Percentiles rank a stretch among this genome's conserved stretches.
These are phyloP conservation scores for Xylariaceae sp. DNA, from an alignment of 2,329 filamentous ascomycete genomes.

Conservation along the genomic window DNA sequence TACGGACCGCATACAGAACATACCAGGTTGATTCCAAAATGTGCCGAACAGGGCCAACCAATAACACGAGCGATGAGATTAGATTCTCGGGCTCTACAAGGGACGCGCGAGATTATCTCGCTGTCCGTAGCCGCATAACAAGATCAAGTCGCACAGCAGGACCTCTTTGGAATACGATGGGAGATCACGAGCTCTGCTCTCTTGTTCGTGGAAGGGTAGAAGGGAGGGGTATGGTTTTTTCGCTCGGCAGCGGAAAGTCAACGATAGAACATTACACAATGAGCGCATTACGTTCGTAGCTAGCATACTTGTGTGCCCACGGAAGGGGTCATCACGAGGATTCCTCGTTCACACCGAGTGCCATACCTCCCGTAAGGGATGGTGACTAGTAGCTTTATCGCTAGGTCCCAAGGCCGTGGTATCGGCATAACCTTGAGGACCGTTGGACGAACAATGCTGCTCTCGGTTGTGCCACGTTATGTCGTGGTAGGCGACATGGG, in stretches of 20 bases:
- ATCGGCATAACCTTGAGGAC: slow-evolving; percentile 25
- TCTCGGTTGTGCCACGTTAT: slow-evolving; percentile 15
- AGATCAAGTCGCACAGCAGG: slow-evolving; percentile 28
- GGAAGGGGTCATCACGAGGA: slow-evolving; percentile 9
- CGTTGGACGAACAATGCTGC: slow-evolving; percentile 23
- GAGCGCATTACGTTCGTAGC: neutral
- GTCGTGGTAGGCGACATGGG: slow-evolving; percentile 14
- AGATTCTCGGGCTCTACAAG: slow-evolving; percentile 10
- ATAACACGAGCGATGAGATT: slow-evolving; percentile 24
- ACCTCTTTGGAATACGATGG: slow-evolving; percentile 4
- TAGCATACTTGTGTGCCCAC: neutral
- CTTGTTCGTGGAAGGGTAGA: neutral
- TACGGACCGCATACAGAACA: neutral
- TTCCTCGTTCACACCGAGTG: slow-evolving; percentile 8
- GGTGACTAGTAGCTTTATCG: too few relatives aligned
- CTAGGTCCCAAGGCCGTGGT: slow-evolving; percentile 26
- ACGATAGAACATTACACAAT: neutral
- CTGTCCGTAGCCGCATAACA: slow-evolving; percentile 27
- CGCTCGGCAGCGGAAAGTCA: neutral
- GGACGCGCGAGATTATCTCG: slow-evolving; percentile 23
- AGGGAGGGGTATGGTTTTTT: neutral
- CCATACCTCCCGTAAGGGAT: too few relatives aligned
- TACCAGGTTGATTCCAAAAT: slow-evolving; percentile 7
- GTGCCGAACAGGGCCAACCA: neutral
- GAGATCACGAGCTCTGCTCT: slow-evolving; percentile 1